These are phyloP conservation scores for Claviceps sp. DNA, from an alignment of 2,329 filamentous ascomycete species.

Conservation along the genomic window DNA sequence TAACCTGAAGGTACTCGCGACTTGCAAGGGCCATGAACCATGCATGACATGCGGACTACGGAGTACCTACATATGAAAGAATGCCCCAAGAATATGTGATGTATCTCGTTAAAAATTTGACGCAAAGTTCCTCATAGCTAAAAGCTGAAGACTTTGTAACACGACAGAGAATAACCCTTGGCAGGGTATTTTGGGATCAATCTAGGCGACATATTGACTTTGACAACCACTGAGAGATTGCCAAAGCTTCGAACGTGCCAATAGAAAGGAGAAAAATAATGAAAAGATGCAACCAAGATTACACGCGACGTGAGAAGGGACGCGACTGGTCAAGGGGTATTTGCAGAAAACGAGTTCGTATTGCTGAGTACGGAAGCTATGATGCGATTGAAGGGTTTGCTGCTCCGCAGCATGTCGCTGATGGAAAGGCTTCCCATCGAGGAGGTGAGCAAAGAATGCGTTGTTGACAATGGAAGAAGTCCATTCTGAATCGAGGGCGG, in stretches of 20 bases:
- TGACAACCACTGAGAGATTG: constrained; percentile 56
- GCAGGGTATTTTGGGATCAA: constrained; percentile 62
- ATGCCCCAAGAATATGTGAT: constrained; percentile 16
- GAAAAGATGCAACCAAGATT: background rate
- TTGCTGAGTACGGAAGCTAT: background rate
- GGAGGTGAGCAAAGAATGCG: too few species aligned
- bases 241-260: constrained; percentile 92
- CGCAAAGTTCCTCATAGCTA: constrained; percentile 71
- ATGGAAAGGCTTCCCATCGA: background rate
- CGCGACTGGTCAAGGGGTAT: background rate
- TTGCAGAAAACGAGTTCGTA: background rate
- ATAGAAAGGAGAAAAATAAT: background rate
- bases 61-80: background rate
- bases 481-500: background rate
- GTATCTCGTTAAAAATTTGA: constrained; percentile 72
- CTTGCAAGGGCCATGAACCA: background rate
- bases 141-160: constrained; percentile 69
- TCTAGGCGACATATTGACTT: constrained; percentile 87
- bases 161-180: constrained; percentile 86
- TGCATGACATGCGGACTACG: background rate
- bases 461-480: background rate
- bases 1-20: too few species aligned
- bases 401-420: background rate
- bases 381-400: too few species aligned
- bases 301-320: background rate